Evolutionary conservation across 768 basidiomycete genomes (phyloP), one percentile per base, ranked within the genome.

Genomic region (Trichaptum fuscoviolaceum): DNA sequence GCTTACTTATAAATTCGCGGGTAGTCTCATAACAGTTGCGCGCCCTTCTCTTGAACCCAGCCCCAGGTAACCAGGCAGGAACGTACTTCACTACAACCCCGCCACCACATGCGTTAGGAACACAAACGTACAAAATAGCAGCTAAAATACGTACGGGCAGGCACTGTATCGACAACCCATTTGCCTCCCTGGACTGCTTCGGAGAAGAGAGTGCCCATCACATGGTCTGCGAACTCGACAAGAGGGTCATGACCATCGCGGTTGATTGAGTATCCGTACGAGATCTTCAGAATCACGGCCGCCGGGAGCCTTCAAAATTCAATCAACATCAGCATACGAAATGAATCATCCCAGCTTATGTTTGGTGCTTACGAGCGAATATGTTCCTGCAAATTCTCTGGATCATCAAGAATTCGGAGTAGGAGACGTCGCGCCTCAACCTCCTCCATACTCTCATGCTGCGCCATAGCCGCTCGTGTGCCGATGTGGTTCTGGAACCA

Each of bases 361-460:
- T 36, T 63, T 64, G 66, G 35, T 36, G 58, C 63, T 57, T 34
- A 67, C 67, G 26, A 42, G 20, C 52, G 58, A 1, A 67, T 23
- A 26, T 70, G 64, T 30, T 61, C 34, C 18, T 42, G 35, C 20
- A 68, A 61, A 25, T 57, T 30, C 7, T 60, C 58, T 24, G 58
- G 58, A 10, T 60, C 23, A 23, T 23, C 64, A 18, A 75, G 64
- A 6, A 82, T 42, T 8, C 73, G 75, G 12, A 69, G 59, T 18
- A 79, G 69, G 25, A 82, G 71, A 23, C 71, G 65, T 8, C 68
- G 71, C 0, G 74, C 74, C 70, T 80, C 76, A 30, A 66, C 58
- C 61, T 76, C 72, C 61, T 77, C 73, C 27, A 76, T 68, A 20
- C 69, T 67, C 12, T 69, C 65, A 66, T 76, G 76, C 7, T 71